A percentile compares a stretch with the other conserved stretches of the same genome.
Evolutionary conservation across 1,284 basidiomycete species (phyloP).

Genomic region (Erythrobasidium hasegawianum): DNA sequence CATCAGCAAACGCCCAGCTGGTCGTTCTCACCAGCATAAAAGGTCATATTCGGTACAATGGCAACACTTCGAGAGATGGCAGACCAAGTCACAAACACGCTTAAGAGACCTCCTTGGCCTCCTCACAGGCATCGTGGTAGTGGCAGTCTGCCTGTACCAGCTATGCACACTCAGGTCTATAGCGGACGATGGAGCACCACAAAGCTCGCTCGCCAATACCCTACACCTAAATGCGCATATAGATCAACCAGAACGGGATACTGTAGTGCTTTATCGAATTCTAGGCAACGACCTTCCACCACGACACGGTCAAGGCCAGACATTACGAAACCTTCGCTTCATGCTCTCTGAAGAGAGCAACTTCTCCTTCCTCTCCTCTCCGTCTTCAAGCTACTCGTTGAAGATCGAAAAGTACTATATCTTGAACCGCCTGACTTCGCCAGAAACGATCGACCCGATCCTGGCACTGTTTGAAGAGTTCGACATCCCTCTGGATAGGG

Average conservation of each 20-base stretch:
- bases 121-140: slow-evolving; percentile 3
- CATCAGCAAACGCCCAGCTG: background rate
- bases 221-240: background rate
- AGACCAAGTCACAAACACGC: slow-evolving; percentile 13
- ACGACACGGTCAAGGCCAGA: slow-evolving; percentile 46
- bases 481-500: slow-evolving; percentile 41
- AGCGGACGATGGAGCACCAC: no score
- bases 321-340: slow-evolving; percentile 47
- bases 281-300: slow-evolving; percentile 48
- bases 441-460: slow-evolving; percentile 42
- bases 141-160: slow-evolving; percentile 10
- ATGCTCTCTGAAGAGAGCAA: slow-evolving; percentile 46
- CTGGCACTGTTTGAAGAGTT: slow-evolving; percentile 42
- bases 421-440: slow-evolving; percentile 44
- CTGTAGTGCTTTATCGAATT: slow-evolving; percentile 47
- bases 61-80: slow-evolving; percentile 33
- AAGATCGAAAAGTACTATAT: slow-evolving; percentile 47
- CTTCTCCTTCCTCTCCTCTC: slow-evolving; percentile 31
- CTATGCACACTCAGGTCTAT: background rate
- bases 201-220: background rate
- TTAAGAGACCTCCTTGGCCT: slow-evolving; percentile 22
- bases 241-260: slow-evolving; percentile 43
- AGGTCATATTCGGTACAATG: slow-evolving; percentile 30
- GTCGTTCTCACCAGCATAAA: slow-evolving; percentile 18
- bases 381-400: background rate